Base-by-base conservation (phyloP, 192 early-diverging fungal genomes). In the Coemansia sp. region DNA sequence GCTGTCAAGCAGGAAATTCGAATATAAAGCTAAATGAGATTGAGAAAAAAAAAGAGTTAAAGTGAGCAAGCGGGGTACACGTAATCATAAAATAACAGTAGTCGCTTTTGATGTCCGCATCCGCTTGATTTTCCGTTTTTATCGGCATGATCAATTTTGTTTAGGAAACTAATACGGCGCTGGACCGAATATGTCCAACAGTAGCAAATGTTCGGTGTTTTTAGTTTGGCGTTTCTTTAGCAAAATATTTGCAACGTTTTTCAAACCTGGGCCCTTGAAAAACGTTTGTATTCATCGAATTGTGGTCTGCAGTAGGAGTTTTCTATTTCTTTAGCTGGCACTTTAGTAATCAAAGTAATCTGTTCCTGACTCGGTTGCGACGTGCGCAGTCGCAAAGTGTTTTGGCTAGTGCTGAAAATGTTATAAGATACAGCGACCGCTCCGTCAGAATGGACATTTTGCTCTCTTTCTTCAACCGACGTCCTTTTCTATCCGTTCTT, bases 1-100 rank as follows among this genome's bases (percentile, higher is more conserved):
- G 38, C 63, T n/a, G 61, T 68, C 61, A 63, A 47, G 61, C 41
- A 24, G 53, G 23, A 54, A 57, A 55, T 54, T 60, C 53, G 60
- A 38, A 35, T 14, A 41, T 12, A 27, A 67, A 45, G 41, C 41
- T 45, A 45, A 45, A 45, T 45, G 41, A 55, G 53, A 32, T n/a
- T 24, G 53, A 29, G 14, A 54, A 45, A 62, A 60, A 52, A 25
- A 32, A 65, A 35, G 56, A 35, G 32, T 8, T 35, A 35, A 7
- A 8, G 32, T 35, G 6, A 7, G 21, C 21, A 21, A 21, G 32
- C 32, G 7, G 32, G 9, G 32, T 8, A 35, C 15, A 45, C 41
- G 41, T 45, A 45, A 45, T 45, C 41, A 45, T n/a, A 45, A 3
- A n/a, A 45, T 15, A n/a, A n/a, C 41, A 45, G 41, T 45, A 45